phyloP scores from a whole-genome alignment of 345 rosid species.

The Pistacia vera region DNA sequence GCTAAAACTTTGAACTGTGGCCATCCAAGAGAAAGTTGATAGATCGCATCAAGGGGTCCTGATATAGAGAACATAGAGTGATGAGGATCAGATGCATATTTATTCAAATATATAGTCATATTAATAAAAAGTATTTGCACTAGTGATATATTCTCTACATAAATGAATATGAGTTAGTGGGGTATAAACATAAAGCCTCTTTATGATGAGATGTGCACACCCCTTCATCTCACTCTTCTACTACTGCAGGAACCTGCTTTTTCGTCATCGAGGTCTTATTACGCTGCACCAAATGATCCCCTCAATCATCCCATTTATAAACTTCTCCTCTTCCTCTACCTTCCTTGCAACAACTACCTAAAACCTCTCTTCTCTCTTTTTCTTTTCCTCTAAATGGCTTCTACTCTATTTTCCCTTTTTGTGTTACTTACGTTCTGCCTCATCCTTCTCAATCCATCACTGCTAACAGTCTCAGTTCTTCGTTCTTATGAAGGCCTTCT shows the following conservation, averaged over 20 bases:
- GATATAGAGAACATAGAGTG: constrained; percentile 22
- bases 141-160: constrained; percentile 34
- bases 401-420: constrained; percentile 25
- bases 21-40: constrained; percentile 32
- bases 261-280: constrained; percentile 35
- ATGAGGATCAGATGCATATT: constrained; percentile 25
- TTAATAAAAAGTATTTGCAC: constrained; percentile 18
- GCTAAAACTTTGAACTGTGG: constrained; percentile 17
- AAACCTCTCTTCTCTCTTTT: constrained; percentile 27
- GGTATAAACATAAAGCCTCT: constrained; percentile 72
- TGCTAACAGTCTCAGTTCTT: constrained; percentile 61
- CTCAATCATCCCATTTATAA: constrained; percentile 46
- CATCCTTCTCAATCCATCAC: constrained; percentile 28
- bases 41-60: constrained; percentile 27
- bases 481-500: constrained; percentile 55
- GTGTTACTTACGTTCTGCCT: constrained; percentile 34
- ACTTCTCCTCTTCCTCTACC: constrained; percentile 34
- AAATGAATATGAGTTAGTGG: constrained; percentile 34
- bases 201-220: constrained; percentile 58
- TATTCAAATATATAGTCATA: constrained; percentile 26
- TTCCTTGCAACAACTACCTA: constrained; percentile 40
- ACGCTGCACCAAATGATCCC: constrained; percentile 36
- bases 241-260: constrained; percentile 34
- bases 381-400: constrained; percentile 37
- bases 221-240: constrained; percentile 18